phyloP scores from a whole-genome alignment of 441 rosid species.

The Gossypium armourianum region DNA sequence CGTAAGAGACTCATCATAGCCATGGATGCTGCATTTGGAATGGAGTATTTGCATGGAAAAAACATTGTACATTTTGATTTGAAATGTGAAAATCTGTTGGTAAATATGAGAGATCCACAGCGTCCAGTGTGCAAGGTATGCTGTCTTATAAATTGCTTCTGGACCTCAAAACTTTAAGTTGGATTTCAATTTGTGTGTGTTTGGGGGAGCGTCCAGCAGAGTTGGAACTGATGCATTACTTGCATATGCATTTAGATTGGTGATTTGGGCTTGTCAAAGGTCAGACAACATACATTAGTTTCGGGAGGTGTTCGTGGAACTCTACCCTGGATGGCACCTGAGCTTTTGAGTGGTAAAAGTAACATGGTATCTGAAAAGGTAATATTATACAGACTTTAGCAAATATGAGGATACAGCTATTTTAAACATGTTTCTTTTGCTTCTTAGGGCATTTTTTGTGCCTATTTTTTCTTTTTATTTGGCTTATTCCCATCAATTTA shows the following conservation, averaged over 20 bases:
- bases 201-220: neutral
- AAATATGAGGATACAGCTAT: neutral
- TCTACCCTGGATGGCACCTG: conserved; percentile 99
- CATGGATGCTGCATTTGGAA: conserved; percentile 97
- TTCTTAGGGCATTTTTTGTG: neutral
- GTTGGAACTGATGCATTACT: conserved; percentile 16
- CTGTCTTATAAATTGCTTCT: conserved; percentile 9
- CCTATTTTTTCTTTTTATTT: neutral
- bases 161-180: neutral
- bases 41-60: conserved; percentile 96
- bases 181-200: neutral
- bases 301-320: conserved; percentile 99
- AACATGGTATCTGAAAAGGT: conserved; percentile 97
- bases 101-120: conserved; percentile 98
- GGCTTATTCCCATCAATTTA: conserved; percentile 4
- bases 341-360: conserved; percentile 92
- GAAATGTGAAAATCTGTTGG: conserved; percentile 88
- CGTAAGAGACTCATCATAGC: conserved; percentile 97
- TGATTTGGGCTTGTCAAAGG: conserved; percentile 90
- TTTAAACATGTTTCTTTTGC: neutral
- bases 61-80: conserved; percentile 93
- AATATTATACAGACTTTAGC: neutral
- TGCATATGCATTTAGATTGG: conserved; percentile 49
- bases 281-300: conserved; percentile 83
- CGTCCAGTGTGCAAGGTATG: conserved; percentile 91